A percentile compares a stretch with the other conserved stretches of the same genome.
Evolutionary conservation across 805 yeast genomes (phyloP).

Genomic region (Wickerhamiella alocasiicola): DNA sequence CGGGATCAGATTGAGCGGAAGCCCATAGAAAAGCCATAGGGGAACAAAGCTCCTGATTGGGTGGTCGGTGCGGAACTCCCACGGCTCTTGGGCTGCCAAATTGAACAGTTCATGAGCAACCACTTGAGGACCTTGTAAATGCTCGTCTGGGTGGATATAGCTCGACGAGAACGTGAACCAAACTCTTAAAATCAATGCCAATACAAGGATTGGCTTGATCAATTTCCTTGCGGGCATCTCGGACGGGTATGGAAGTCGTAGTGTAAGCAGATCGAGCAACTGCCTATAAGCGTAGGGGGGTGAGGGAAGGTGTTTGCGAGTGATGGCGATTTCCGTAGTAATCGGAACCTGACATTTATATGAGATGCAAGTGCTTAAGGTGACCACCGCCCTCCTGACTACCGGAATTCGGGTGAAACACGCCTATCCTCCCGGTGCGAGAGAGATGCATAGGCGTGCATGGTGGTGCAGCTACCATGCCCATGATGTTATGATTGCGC

Average conservation of each 20-base stretch:
- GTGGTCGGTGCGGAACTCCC: constrained; percentile 58
- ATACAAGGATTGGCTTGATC: constrained; percentile 28
- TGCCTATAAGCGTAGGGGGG: neutral
- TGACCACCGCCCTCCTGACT: too few species aligned
- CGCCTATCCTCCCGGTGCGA: too few species aligned
- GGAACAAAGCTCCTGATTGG: constrained; percentile 69
- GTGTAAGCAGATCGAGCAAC: neutral
- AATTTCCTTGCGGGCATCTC: neutral
- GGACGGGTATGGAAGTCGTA: neutral
- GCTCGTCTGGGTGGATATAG: constrained; percentile 96
- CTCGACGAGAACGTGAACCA: constrained; percentile 56
- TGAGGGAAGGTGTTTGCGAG: neutral
- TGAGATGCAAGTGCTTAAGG: too few species aligned
- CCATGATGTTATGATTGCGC: too few species aligned
- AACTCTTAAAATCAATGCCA: constrained; percentile 38
- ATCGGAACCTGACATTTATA: too few species aligned
- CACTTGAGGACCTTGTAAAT: constrained; percentile 80
- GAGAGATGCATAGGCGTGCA: too few species aligned
- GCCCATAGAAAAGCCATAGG: constrained; percentile 50
- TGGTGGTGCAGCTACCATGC: too few species aligned
- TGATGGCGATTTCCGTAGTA: neutral
- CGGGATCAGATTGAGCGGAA: constrained; percentile 41
- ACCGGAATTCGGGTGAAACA: too few species aligned
- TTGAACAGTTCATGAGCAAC: constrained; percentile 36
- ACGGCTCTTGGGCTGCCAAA: constrained; percentile 45